A percentile compares a stretch with the other conserved stretches of the same genome.
Evolutionary conservation across 345 rosid species (phyloP).

Genomic region (Citrus inodora): DNA sequence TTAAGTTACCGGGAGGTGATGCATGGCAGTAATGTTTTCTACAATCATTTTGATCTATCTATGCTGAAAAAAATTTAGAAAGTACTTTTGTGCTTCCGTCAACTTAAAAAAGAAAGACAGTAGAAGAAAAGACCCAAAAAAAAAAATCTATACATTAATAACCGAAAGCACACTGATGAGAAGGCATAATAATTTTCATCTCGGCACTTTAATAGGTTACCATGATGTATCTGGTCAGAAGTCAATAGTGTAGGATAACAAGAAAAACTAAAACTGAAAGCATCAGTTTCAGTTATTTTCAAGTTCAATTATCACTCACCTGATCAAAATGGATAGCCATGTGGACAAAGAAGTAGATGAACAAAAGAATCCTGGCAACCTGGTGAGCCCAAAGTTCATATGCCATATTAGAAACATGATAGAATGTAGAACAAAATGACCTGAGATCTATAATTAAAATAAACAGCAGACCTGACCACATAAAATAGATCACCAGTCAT

Average conservation of each 20-base stretch:
- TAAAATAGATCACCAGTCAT: background rate
- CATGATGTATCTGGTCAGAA: background rate
- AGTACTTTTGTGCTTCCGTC: background rate
- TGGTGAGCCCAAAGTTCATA: conserved; percentile 21
- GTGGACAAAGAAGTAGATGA: conserved; percentile 63
- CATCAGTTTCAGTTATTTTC: background rate
- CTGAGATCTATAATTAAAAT: background rate
- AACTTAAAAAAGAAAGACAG: too few relatives aligned
- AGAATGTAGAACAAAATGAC: background rate
- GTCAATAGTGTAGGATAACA: background rate
- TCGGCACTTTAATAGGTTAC: background rate
- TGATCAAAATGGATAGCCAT: conserved; percentile 63
- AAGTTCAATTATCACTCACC: conserved; percentile 34
- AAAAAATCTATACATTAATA: too few relatives aligned
- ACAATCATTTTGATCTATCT: background rate
- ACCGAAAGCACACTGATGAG: too few relatives aligned
- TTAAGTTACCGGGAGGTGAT: background rate
- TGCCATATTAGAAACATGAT: background rate
- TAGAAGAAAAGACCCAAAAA: too few relatives aligned
- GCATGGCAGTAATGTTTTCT: background rate
- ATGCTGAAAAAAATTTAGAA: background rate
- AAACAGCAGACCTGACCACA: background rate
- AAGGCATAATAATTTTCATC: background rate
- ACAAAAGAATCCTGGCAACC: conserved; percentile 75
- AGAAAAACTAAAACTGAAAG: background rate